Evolutionary conservation across 2,329 filamentous ascomycete species (phyloP).

Genomic region (Lojkania enalia): DNA sequence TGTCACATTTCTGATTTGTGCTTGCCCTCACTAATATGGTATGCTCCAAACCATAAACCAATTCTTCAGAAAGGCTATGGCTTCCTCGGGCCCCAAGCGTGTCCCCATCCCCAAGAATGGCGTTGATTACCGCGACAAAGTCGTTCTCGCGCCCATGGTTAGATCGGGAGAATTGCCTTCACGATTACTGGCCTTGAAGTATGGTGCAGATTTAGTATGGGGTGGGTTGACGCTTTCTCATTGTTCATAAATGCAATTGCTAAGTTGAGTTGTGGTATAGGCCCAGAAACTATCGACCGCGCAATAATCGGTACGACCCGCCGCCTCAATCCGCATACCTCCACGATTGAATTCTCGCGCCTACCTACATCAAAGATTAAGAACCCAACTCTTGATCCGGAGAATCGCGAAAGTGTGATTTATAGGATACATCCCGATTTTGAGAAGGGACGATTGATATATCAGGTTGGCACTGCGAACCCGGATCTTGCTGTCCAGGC

Average conservation of each 20-base stretch:
- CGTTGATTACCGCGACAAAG: slow-evolving; percentile 89
- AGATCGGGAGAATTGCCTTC: slow-evolving; percentile 95
- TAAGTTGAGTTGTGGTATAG: slow-evolving; percentile 46
- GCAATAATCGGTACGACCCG: slow-evolving; percentile 86
- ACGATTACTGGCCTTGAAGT: slow-evolving; percentile 84
- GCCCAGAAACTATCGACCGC: slow-evolving; percentile 91
- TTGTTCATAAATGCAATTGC: slow-evolving; percentile 1
- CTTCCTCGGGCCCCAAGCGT: slow-evolving; percentile 50
- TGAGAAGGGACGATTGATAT: slow-evolving; percentile 77
- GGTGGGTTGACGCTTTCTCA: slow-evolving; percentile 56
- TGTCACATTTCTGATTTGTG: too few relatives aligned
- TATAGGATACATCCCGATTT: slow-evolving; percentile 79
- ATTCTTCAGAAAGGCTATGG: slow-evolving; percentile 36
- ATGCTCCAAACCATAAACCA: slow-evolving; percentile 44
- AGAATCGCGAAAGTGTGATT: slow-evolving; percentile 67
- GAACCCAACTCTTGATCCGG: slow-evolving; percentile 58
- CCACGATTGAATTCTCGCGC: slow-evolving; percentile 83
- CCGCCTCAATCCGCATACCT: slow-evolving; percentile 72
- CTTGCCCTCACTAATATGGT: slow-evolving; percentile 42
- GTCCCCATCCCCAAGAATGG: slow-evolving; percentile 86
- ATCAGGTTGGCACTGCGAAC: slow-evolving; percentile 87
- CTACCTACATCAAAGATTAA: slow-evolving; percentile 70
- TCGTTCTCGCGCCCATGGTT: slow-evolving; percentile 97
- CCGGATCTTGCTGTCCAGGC: slow-evolving; percentile 82
- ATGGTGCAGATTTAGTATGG: slow-evolving; percentile 97